Evolutionary conservation across 2,329 filamentous ascomycete species (phyloP).

Genomic region (Microcyclosporella mali): DNA sequence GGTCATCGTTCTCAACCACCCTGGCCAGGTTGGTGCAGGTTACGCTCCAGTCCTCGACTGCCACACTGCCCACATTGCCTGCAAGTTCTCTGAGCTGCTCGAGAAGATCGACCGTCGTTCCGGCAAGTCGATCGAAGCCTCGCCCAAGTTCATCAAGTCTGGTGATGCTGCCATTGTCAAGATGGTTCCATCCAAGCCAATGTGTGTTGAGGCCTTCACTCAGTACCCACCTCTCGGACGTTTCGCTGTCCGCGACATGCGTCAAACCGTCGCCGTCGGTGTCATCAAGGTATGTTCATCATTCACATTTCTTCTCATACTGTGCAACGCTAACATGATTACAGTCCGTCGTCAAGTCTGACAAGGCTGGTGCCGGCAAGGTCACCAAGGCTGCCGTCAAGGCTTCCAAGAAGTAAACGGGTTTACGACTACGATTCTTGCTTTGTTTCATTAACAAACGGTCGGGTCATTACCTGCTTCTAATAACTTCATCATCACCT

Average conservation of each 20-base stretch:
- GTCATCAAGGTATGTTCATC: constrained; percentile 19
- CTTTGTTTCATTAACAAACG: constrained; percentile 14
- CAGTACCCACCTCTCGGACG: constrained; percentile 98
- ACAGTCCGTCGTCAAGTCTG: constrained; percentile 37
- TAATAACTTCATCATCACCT: constrained; percentile 10
- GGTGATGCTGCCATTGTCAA: constrained; percentile 99
- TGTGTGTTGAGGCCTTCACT: constrained; percentile 99
- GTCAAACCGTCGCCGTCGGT: constrained; percentile 69
- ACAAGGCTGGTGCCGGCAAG: constrained; percentile 43
- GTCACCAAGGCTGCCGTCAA: constrained; percentile 44
- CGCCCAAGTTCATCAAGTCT: constrained; percentile 99
- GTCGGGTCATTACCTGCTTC: constrained; percentile 16
- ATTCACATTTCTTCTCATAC: too few relatives aligned
- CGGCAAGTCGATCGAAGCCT: constrained; percentile 87
- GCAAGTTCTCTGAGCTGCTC: constrained; percentile 98
- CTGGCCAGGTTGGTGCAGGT: constrained; percentile 96
- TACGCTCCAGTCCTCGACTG: constrained; percentile 99
- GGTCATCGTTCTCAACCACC: constrained; percentile 99
- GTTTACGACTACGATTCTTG: constrained; percentile 13
- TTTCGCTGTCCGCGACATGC: constrained; percentile 99
- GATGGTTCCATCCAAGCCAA: constrained; percentile 99
- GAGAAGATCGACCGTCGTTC: constrained; percentile 99
- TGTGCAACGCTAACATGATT: neutral
- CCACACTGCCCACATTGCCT: constrained; percentile 99
- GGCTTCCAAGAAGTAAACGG: constrained; percentile 35